A percentile compares a stretch with the other conserved stretches of the same genome.
These are phyloP conservation scores for Fonsecaea erecta DNA, from an alignment of 2,329 filamentous ascomycete species.

Conservation along the genomic window DNA sequence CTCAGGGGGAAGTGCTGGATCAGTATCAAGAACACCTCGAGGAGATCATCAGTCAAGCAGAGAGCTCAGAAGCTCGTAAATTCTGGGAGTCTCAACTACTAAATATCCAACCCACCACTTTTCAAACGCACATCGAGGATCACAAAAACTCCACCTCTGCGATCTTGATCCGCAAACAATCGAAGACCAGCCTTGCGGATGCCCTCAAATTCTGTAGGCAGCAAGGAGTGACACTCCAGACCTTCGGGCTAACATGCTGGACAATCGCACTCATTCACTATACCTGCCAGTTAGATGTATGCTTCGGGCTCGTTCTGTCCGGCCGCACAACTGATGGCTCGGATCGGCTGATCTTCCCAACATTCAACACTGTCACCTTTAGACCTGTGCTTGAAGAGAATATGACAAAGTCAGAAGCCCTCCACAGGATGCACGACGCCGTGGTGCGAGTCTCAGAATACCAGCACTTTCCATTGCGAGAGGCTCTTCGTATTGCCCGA, in stretches of 20 bases:
- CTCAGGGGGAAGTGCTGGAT: background rate
- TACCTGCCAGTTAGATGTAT: conserved; percentile 70
- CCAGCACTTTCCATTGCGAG: conserved; percentile 77
- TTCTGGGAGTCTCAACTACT: conserved; percentile 75
- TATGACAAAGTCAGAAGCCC: conserved; percentile 61
- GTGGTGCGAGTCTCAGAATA: conserved; percentile 69
- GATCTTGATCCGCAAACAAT: conserved; percentile 55
- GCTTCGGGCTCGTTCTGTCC: conserved; percentile 81
- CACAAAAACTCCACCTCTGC: background rate
- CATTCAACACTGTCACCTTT: conserved; percentile 87
- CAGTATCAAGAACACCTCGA: conserved; percentile 54
- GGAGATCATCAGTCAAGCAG: conserved; percentile 56
- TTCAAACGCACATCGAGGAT: background rate
- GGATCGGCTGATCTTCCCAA: conserved; percentile 76
- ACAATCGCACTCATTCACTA: conserved; percentile 69
- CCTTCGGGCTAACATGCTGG: conserved; percentile 77
- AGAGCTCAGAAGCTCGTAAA: conserved; percentile 53
- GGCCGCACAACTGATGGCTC: conserved; percentile 77
- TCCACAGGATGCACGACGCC: conserved; percentile 74
- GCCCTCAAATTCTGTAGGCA: conserved; percentile 67
- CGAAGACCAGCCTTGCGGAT: conserved; percentile 47
- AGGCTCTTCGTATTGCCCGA: conserved; percentile 62
- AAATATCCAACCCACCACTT: conserved; percentile 30
- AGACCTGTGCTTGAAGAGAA: conserved; percentile 72
- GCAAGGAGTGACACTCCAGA: conserved; percentile 73